A percentile compares a stretch with the other conserved stretches of the same genome.
These are phyloP conservation scores for Arachis hypogaea DNA, from an alignment of 306 rosid species.

Conservation along the genomic window DNA sequence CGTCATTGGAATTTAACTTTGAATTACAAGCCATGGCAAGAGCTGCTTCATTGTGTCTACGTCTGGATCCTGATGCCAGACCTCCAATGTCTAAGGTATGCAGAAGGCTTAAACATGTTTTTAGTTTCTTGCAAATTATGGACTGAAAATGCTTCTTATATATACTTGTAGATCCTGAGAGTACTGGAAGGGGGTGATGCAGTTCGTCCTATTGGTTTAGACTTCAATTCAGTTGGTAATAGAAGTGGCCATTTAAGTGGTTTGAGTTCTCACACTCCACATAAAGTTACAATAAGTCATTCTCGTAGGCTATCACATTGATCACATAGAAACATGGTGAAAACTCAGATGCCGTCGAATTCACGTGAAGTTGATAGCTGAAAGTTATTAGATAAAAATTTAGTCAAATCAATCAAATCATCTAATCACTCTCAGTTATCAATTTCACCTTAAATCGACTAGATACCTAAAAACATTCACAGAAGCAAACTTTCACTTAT, in stretches of 20 bases:
- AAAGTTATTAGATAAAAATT: no score
- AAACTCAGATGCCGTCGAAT: no score
- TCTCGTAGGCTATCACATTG: conserved; percentile 84
- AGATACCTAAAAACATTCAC: neutral
- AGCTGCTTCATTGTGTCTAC: conserved; percentile 87
- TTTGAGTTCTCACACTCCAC: conserved; percentile 48
- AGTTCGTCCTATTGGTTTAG: conserved; percentile 63
- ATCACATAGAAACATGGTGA: conserved; percentile 29
- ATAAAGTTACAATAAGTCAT: conserved; percentile 59
- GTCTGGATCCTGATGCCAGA: conserved; percentile 77
- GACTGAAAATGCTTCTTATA: conserved; percentile 20
- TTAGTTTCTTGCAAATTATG: neutral
- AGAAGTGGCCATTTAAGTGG: conserved; percentile 80
- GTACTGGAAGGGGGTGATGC: conserved; percentile 87
- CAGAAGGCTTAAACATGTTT: neutral
- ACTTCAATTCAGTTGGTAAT: conserved; percentile 67
- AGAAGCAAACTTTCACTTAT: neutral
- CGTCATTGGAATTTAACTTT: conserved; percentile 61
- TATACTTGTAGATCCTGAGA: conserved; percentile 66
- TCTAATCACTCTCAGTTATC: no score
- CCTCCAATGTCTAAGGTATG: conserved; percentile 90
- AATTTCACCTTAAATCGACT: no score
- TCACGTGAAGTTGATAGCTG: no score
- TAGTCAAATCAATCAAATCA: no score
- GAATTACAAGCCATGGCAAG: conserved; percentile 77